Evolutionary conservation across 805 yeast genomes (phyloP), one percentile per base, ranked within the genome.

Genomic region (Wickerhamiella bombiphila): DNA sequence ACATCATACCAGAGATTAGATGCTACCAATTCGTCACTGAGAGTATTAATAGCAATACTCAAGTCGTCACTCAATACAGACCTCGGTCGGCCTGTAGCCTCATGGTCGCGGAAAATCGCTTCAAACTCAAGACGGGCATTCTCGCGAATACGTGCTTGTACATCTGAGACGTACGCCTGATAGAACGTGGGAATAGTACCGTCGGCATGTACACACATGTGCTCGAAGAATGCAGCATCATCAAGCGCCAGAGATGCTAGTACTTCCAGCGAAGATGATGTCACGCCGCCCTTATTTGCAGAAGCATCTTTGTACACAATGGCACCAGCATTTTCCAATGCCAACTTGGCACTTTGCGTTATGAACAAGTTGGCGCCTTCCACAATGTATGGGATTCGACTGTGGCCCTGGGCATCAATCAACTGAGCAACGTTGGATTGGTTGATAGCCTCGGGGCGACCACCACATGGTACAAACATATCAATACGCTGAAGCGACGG

Each of bases 341-440:
- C 70, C 22, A 88, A 61, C 65, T 88, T 91, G 36, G 97, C 96
- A 29, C 83, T 72, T 64, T 91, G 97, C 2, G 97, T 83, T 45
- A 88, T 78, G 62, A 88, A 91, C 59, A 88, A 68, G 60, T 88
- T 91, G 40, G 98, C 98, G 56, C 98, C 98, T 64, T 88, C 98
- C 40, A 91, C 95, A 56, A 88, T 74, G 61, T 77, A 83, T 35
- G 93, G 93, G 50, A 91, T 69, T 47, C 72, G 64, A 16, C 80
- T 59, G 59, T 78, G 76, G 41, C 91, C 93, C 22, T 86, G 76
- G 51, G 74, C 74, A 58, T 80, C 82, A 48, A 91, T 72, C 51
- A 83, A 72, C 38, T 63, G 63, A 45, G 66, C 63, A 42, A 86
- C 91, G 52, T 80, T 91, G 58, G 74, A 77, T 46, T 86, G 74